These are phyloP conservation scores for Talaromyces pinophilus DNA, from an alignment of 2,329 filamentous ascomycete species.

Conservation along the genomic window DNA sequence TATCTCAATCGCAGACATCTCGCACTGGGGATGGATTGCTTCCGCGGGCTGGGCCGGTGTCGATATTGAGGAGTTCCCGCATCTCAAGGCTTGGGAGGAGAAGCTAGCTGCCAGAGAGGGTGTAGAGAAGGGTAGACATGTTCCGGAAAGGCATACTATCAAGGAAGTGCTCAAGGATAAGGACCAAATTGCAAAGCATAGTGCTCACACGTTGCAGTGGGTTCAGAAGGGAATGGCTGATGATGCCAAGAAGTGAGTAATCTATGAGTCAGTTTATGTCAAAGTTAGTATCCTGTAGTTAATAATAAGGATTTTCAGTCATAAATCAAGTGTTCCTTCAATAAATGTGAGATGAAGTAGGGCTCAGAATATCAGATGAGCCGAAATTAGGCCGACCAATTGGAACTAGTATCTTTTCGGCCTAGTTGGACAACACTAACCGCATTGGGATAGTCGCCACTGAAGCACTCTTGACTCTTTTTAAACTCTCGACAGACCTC, in stretches of 20 bases:
- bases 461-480: neutral
- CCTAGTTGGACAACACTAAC: neutral
- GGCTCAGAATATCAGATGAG: neutral
- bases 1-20: slow-evolving; percentile 67
- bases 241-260: slow-evolving; percentile 52
- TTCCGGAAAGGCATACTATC: slow-evolving; percentile 65
- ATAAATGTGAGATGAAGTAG: neutral
- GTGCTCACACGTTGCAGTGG: slow-evolving; percentile 55
- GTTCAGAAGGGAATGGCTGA: slow-evolving; percentile 69
- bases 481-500: slow-evolving; percentile 1
- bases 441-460: slow-evolving; percentile 3
- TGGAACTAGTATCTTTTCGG: neutral
- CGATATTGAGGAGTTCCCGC: slow-evolving; percentile 73
- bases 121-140: slow-evolving; percentile 73
- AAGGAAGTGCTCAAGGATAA: slow-evolving; percentile 61
- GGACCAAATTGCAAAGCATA: slow-evolving; percentile 58
- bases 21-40: slow-evolving; percentile 77
- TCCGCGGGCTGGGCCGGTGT: slow-evolving; percentile 61
- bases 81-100: slow-evolving; percentile 75
- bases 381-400: neutral
- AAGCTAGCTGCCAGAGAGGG: slow-evolving; percentile 67
- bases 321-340: neutral
- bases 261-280: neutral
- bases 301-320: neutral
- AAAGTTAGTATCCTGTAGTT: neutral